Percentiles rank a stretch among this genome's conserved stretches.
phyloP scores from a whole-genome alignment of 768 basidiomycete genomes.

The Candolleomyces aberdarensis region DNA sequence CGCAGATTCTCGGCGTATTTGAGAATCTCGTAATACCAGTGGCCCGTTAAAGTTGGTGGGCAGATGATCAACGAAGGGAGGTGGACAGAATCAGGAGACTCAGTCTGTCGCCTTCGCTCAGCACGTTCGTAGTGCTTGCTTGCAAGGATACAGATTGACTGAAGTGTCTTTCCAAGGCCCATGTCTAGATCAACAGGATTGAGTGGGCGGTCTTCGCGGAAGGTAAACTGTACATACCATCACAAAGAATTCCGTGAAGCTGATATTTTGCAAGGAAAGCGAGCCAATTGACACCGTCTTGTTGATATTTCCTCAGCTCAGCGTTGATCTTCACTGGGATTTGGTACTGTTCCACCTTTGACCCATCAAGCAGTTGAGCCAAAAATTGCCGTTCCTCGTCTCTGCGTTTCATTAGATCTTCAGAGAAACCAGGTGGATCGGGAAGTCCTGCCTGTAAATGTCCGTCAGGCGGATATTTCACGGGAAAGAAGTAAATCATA shows the following conservation, averaged over 20 bases:
- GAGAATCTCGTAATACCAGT: conserved; percentile 97
- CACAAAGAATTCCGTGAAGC: conserved; percentile 95
- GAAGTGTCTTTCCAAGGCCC: conserved; percentile 97
- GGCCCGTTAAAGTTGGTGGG: conserved; percentile 95
- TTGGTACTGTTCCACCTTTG: conserved; percentile 86
- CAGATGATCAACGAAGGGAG: conserved; percentile 94
- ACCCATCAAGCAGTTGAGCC: conserved; percentile 90
- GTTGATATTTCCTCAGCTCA: conserved; percentile 94
- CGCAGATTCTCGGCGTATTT: conserved; percentile 86
- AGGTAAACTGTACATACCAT: conserved; percentile 56
- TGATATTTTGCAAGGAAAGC: conserved; percentile 98
- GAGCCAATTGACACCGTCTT: conserved; percentile 98
- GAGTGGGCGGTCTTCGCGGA: background rate
- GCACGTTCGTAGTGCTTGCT: conserved; percentile 90
- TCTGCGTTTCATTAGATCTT: conserved; percentile 80
- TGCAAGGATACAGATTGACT: conserved; percentile 95
- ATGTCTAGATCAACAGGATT: conserved; percentile 62
- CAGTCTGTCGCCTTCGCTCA: conserved; percentile 59
- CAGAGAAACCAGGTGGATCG: conserved; percentile 89
- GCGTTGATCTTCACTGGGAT: conserved; percentile 89
- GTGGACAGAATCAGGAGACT: conserved; percentile 75
- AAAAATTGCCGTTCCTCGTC: conserved; percentile 89
- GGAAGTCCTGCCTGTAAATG: conserved; percentile 83
- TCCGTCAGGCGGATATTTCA: background rate
- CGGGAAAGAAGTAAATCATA: conserved; percentile 27